Base-by-base conservation (phyloP, 2,329 filamentous ascomycete species). In the Aotearoamyces nothofagi region DNA sequence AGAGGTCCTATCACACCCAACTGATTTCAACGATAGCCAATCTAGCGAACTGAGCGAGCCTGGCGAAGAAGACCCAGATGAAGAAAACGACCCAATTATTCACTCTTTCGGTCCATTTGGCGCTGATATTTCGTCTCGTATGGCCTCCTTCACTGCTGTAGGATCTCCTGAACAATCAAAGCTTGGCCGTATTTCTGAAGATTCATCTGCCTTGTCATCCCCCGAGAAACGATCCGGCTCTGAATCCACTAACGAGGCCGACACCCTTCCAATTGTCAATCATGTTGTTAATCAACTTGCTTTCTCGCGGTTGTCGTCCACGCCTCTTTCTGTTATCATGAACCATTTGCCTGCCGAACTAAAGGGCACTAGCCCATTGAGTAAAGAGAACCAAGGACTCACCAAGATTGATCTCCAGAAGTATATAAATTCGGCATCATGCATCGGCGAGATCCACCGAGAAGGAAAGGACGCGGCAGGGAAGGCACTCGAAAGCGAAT, bases 401-500 rank as follows among this genome's bases (percentile, higher is more conserved):
- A 63, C 64, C 15, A 69, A 66, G 38, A 59, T 67, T 2, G 67
- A 73, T 23, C 66, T 96, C 29, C 75, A 76, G 35, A 60, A 57
- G 25, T 65, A 92, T 33, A 68, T 96, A 24, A 78, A 84, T 47
- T 59, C 61, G 14, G 79, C 81, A 5, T 54, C 67, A 6, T 93
- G 83, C 48, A 74, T 96, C 38, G 90, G 90, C 26, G 78, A 90
- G 51, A 93, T 98, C 43, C 65, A 68, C 29, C 77, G 90, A 22
- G 77, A 87, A 51, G 90, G 90, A 48, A 98, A 96, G 54, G 90
- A 98, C 49, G 90, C 90, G 4, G 87, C 90, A 0, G 90, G 90
- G 41, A 90, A 94, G 58, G 60, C 77, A 5, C 67, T 98, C 1
- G 87, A 98, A 61, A 92, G 81, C 60, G 86, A 98, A 53, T 96